A percentile compares a stretch with the other conserved stretches of the same genome.
phyloP scores from a whole-genome alignment of 2,329 filamentous ascomycete species.

The Ophiostoma triangulosporum region DNA sequence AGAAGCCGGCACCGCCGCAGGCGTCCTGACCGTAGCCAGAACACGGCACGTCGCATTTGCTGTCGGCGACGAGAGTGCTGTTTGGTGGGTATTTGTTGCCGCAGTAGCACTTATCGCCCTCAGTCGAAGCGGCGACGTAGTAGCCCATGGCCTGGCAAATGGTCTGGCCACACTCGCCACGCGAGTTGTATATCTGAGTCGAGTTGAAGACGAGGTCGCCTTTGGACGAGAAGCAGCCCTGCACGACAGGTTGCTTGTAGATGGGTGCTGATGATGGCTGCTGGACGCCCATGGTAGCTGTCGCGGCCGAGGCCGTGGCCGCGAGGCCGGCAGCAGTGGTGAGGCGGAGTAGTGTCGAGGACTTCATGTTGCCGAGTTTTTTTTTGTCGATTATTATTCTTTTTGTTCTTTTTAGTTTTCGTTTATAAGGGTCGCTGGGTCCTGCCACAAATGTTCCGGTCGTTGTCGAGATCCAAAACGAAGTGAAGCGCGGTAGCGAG shows the following conservation, averaged over 20 bases:
- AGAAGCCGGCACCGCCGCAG: constrained; percentile 46
- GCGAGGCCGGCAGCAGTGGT: constrained; percentile 8
- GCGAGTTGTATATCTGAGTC: constrained; percentile 22
- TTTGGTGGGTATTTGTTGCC: constrained; percentile 53
- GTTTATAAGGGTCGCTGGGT: constrained; percentile 8
- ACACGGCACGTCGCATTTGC: constrained; percentile 52
- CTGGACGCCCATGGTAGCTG: constrained; percentile 20
- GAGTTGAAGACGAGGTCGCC: constrained; percentile 25
- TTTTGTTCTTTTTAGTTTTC: background rate
- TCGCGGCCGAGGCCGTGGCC: constrained; percentile 5
- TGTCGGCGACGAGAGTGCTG: constrained; percentile 38
- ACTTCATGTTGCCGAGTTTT: constrained; percentile 10
- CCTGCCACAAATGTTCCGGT: constrained; percentile 9
- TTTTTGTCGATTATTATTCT: background rate
- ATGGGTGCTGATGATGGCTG: constrained; percentile 25
- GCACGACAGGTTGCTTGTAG: constrained; percentile 26
- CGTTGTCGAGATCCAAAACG: background rate
- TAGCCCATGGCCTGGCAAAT: constrained; percentile 30
- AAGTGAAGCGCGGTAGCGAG: background rate
- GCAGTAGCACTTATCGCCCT: constrained; percentile 56
- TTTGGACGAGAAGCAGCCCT: constrained; percentile 36
- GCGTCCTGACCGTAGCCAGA: constrained; percentile 45
- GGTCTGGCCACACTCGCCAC: constrained; percentile 27
- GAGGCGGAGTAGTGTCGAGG: constrained; percentile 10
- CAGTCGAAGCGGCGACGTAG: constrained; percentile 48